Evolutionary conservation across 495 filamentous ascomycete species (phyloP).

Genomic region (Lasiosphaeriaceae sp.): DNA sequence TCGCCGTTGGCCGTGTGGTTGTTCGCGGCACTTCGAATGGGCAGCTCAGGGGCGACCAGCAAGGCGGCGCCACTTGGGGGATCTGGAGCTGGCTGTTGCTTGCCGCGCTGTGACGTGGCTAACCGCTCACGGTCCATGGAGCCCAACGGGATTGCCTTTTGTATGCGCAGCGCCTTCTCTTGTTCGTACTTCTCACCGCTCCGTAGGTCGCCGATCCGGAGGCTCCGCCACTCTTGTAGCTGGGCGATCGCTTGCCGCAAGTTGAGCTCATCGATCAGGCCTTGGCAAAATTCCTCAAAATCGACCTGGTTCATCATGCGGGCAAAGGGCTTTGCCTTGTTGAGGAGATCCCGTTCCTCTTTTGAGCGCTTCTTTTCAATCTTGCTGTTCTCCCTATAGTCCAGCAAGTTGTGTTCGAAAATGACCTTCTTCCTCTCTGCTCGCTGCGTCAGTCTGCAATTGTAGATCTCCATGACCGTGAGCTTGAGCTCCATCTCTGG

Average conservation of each 20-base stretch:
- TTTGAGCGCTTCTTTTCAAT: conserved; percentile 93
- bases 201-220: conserved; percentile 76
- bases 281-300: conserved; percentile 79
- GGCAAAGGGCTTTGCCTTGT: conserved; percentile 92
- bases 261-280: conserved; percentile 84
- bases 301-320: conserved; percentile 94
- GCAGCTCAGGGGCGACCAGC: conserved; percentile 73
- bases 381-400: conserved; percentile 84
- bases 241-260: conserved; percentile 85
- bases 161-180: conserved; percentile 76
- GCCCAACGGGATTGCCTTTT: conserved; percentile 65
- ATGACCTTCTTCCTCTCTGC: conserved; percentile 96
- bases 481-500: conserved; percentile 96
- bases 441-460: conserved; percentile 81
- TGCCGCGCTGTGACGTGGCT: conserved; percentile 57
- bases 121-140: conserved; percentile 76
- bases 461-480: conserved; percentile 98
- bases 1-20: conserved; percentile 17
- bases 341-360: conserved; percentile 84
- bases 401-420: conserved; percentile 88
- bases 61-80: conserved; percentile 65
- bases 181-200: conserved; percentile 91
- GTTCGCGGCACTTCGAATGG: conserved; percentile 42
- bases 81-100: conserved; percentile 59
- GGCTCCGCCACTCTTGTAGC: conserved; percentile 88